Percentiles rank a stretch among this genome's conserved stretches.
phyloP scores from a whole-genome alignment of 805 yeast species.

The Scheffersomyces ergatensis region DNA sequence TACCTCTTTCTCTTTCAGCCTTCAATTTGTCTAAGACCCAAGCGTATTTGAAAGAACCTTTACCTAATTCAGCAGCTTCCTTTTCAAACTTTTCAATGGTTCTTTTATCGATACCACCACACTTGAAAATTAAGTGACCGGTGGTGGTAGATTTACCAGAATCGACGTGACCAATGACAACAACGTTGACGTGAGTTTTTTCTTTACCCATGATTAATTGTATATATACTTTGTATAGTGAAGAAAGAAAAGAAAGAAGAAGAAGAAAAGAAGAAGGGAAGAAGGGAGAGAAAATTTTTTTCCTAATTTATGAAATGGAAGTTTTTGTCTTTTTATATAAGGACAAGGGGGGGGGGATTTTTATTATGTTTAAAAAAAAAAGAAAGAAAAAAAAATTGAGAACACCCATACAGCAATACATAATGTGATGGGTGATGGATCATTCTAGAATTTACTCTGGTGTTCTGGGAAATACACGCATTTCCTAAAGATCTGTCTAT shows the following conservation, averaged over 20 bases:
- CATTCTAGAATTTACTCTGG: no score
- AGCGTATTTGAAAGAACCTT: conserved; percentile 97
- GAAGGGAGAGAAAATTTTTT: no score
- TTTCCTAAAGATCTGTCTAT: no score
- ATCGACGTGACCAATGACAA: conserved; percentile 99
- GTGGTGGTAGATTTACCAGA: conserved; percentile 91
- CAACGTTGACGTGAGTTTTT: conserved; percentile 98
- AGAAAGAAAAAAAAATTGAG: no score
- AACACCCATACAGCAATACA: no score
- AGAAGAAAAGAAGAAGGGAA: conserved; percentile 6
- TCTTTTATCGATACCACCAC: conserved; percentile 99
- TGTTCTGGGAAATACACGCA: no score
- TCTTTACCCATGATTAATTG: conserved; percentile 71
- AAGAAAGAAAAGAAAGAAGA: conserved; percentile 8
- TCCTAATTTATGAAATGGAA: no score
- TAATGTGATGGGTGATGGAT: no score
- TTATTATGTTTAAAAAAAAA: no score
- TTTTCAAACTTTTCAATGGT: conserved; percentile 97
- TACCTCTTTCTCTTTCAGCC: no score
- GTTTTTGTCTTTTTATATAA: no score
- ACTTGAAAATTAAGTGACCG: conserved; percentile 98
- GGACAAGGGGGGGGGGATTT: no score
- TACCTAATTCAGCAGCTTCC: conserved; percentile 96
- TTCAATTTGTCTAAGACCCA: conserved; percentile 94
- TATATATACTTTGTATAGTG: conserved; percentile 15